Base-by-base conservation (phyloP, 2,329 filamentous ascomycete species). In the Aspergillus melleus region DNA sequence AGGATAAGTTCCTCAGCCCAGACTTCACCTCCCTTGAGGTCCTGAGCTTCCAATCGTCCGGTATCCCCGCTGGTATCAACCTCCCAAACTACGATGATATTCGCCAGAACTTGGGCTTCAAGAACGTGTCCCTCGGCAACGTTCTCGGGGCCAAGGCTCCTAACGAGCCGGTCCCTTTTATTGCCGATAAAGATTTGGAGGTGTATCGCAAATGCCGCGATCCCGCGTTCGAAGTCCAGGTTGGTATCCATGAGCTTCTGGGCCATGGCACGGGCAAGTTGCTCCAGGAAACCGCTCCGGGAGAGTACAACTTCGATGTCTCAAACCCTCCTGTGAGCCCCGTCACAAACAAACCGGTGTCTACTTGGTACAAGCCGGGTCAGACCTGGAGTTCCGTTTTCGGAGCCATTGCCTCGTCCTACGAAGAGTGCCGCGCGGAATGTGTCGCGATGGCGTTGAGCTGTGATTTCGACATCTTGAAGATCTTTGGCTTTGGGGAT, bases 1-100 rank as follows among this genome's bases (percentile, higher is more conserved):
- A 98, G 77, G 93, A 97, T 80, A 92, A 90, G 71, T 99, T 99
- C 77, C 79, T 96, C 39, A 94, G 91, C 55, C 95, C 95, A 0
- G 95, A 99, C 74, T 99, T 99, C 72, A 98, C 95, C 0, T 95
- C 90, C 10, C 83, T 98, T 1, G 95, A 99, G 75, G 92, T 97
- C 2, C 78, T 97, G 61, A 92, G 90, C 0, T 97, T 97, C 68
- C 84, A 85, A 22, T 84, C 84, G 9, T 84, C 82, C 55, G 86
- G 85, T 59, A 86, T 88, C 51, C 86, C 85, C 20, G 85, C 84
- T 14, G 85, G 84, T 26, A 84, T 85, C 69, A 85, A 84, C 58
- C 77, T 82, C 20, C 82, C 82, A n/a, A 85, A 85, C 67, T 84
- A 84, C 64, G 83, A 86, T 66, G 78, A 80, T 55, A 86, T 88